phyloP scores from a whole-genome alignment of 805 yeast species.

The Priceomyces carsonii region DNA sequence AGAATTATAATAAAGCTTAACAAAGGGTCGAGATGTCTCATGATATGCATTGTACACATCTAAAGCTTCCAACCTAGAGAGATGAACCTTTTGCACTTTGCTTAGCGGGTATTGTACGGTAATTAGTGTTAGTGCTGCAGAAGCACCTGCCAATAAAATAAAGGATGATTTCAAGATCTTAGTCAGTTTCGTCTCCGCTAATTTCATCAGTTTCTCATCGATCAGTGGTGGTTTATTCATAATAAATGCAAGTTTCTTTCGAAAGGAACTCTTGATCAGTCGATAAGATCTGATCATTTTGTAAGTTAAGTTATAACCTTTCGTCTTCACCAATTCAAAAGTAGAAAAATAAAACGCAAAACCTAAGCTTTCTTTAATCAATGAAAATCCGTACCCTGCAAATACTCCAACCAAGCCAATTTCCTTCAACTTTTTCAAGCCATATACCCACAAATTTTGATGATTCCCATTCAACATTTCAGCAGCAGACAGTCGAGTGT shows the following conservation, averaged over 20 bases:
- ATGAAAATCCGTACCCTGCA: conserved; percentile 82
- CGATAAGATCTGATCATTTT: conserved; percentile 45
- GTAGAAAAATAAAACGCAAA: conserved; percentile 83
- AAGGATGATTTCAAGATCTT: conserved; percentile 65
- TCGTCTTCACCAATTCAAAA: conserved; percentile 77
- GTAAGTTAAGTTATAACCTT: conserved; percentile 53
- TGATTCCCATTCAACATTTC: conserved; percentile 69
- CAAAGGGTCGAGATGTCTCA: conserved; percentile 28
- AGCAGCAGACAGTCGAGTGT: conserved; percentile 74
- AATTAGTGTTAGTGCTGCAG: conserved; percentile 77
- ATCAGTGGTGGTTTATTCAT: conserved; percentile 12
- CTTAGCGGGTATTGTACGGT: conserved; percentile 81
- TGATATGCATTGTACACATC: conserved; percentile 56
- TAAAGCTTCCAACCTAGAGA: conserved; percentile 75
- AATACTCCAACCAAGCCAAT: conserved; percentile 83
- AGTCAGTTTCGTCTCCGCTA: conserved; percentile 39
- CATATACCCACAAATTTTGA: conserved; percentile 77
- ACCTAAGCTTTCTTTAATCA: conserved; percentile 77
- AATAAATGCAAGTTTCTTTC: conserved; percentile 12
- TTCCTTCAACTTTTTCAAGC: conserved; percentile 62
- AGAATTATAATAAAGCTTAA: conserved; percentile 66
- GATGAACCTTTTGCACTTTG: conserved; percentile 77
- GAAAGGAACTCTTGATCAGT: conserved; percentile 32
- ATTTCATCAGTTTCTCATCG: conserved; percentile 22
- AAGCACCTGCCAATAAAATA: conserved; percentile 80